Base-by-base conservation (phyloP, 148 eudicot species). In the Rhododendron henanense region DNA sequence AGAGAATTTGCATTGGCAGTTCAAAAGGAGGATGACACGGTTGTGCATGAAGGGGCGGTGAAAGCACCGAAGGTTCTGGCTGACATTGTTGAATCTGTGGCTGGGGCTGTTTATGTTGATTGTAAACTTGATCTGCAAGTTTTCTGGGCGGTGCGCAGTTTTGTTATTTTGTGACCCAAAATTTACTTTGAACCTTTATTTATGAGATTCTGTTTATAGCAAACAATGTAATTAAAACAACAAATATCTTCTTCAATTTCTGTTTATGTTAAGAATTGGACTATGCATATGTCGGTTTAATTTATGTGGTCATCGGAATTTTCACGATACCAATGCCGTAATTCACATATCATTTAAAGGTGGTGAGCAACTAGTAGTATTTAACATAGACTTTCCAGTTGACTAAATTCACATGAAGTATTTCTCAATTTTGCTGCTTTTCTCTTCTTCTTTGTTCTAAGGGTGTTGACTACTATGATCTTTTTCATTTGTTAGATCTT, bases 41-140 rank as follows among this genome's bases (percentile, higher is more conserved):
- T 89, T 82, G 88, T 96, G 51, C 90, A 95, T 71, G 99, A 96
- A 35, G 99, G 99, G 79, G 83, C 76, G 37, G 89, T 96, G 78
- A 95, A 91, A 87, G 98, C 98, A 0, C 98, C 98, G 0, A 95
- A 94, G 83, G 92, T 96, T 69, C 91, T 96, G 41, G 98, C 98
- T 19, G 98, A 96, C 86, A 93, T 96, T 50, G 98, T 95, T 14
- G 99, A 96, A 88, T 93, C 98, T 2, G 81, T 96, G 3, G 92
- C 92, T 5, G 99, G 94, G 25, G 99, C 99, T 41, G 92, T 95
- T 61, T 96, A 93, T 84, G 82, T 93, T 2, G 99, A 96, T 59
- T 90, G 93, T 78, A 87, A 86, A 44, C 91, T 90, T 45, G 91
- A 96, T 89, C 83, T 95, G 87, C 82, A 93, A 21, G 88, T 51